Evolutionary conservation across 1,139 yeast genomes (phyloP).

Genomic region (Wickerhamomyces sp.): DNA sequence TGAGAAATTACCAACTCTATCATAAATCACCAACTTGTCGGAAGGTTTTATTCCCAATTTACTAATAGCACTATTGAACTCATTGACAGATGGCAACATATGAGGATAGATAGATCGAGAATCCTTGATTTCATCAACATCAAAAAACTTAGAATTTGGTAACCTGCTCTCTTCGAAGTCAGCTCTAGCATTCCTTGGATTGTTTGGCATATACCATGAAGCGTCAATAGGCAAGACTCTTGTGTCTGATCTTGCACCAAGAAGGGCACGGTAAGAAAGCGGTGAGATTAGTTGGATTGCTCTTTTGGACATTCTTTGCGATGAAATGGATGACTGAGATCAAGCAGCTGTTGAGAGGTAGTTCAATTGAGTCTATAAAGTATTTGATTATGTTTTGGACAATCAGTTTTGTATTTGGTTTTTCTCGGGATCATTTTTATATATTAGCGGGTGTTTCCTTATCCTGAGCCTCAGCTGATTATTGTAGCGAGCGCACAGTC

Average conservation of each 20-base stretch:
- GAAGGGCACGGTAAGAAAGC: constrained; percentile 17
- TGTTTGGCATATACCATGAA: constrained; percentile 89
- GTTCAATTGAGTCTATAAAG: not conserved
- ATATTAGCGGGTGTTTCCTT: too few species aligned
- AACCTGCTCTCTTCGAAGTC: constrained; percentile 59
- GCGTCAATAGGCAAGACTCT: constrained; percentile 74
- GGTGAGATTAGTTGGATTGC: constrained; percentile 22
- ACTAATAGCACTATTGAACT: constrained; percentile 50
- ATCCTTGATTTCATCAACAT: constrained; percentile 67
- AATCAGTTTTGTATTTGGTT: too few species aligned
- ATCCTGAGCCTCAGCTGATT: too few species aligned
- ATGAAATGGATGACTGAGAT: not conserved
- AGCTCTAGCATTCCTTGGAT: constrained; percentile 49
- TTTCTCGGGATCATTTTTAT: too few species aligned
- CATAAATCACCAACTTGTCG: constrained; percentile 78
- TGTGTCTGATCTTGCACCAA: constrained; percentile 13
- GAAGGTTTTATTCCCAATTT: constrained; percentile 34
- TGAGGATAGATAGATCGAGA: constrained; percentile 67
- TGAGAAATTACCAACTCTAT: constrained; percentile 76
- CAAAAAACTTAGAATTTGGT: constrained; percentile 69
- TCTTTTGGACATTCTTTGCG: constrained; percentile 16
- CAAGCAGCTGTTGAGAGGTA: too few species aligned
- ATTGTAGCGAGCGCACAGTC: too few species aligned
- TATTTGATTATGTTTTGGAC: not conserved
- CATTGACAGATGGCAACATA: constrained; percentile 66